Percentiles rank a stretch among this genome's conserved stretches.
phyloP scores from a whole-genome alignment of 2,329 filamentous ascomycete species.

The Diplocarpon mali region DNA sequence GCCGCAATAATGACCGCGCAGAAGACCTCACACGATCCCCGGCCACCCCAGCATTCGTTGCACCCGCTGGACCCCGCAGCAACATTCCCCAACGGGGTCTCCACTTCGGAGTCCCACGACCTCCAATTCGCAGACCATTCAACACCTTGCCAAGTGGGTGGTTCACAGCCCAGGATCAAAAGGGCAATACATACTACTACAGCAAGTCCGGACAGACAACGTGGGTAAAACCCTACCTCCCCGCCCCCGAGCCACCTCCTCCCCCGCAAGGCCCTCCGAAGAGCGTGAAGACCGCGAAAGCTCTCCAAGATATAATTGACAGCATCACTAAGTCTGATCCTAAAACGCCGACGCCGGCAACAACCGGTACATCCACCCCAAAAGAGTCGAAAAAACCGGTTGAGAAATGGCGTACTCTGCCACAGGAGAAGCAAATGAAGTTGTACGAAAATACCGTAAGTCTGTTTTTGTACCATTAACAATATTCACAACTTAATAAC shows the following conservation, averaged over 20 bases:
- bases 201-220: constrained; percentile 65
- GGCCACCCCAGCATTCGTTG: constrained; percentile 20
- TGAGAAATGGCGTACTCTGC: constrained; percentile 60
- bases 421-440: constrained; percentile 84
- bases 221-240: constrained; percentile 66
- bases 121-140: constrained; percentile 45
- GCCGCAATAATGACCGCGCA: constrained; percentile 52
- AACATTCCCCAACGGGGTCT: constrained; percentile 44
- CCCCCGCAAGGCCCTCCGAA: constrained; percentile 44
- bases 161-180: constrained; percentile 63
- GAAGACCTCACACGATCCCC: constrained; percentile 32
- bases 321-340: constrained; percentile 57
- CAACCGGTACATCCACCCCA: constrained; percentile 38
- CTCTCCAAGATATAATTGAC: constrained; percentile 76
- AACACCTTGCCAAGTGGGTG: constrained; percentile 68
- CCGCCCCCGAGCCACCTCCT: constrained; percentile 46
- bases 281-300: constrained; percentile 46
- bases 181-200: constrained; percentile 77
- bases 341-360: constrained; percentile 42
- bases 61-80: constrained; percentile 37
- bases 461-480: constrained; percentile 11
- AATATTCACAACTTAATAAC: constrained; percentile 11
- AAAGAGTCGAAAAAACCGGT: constrained; percentile 47
- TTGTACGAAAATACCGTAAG: constrained; percentile 87
- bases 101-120: constrained; percentile 39